Evolutionary conservation across 2,329 filamentous ascomycete species (phyloP), one percentile per base, ranked within the genome.

Genomic region (Hymenoscyphus linearis): DNA sequence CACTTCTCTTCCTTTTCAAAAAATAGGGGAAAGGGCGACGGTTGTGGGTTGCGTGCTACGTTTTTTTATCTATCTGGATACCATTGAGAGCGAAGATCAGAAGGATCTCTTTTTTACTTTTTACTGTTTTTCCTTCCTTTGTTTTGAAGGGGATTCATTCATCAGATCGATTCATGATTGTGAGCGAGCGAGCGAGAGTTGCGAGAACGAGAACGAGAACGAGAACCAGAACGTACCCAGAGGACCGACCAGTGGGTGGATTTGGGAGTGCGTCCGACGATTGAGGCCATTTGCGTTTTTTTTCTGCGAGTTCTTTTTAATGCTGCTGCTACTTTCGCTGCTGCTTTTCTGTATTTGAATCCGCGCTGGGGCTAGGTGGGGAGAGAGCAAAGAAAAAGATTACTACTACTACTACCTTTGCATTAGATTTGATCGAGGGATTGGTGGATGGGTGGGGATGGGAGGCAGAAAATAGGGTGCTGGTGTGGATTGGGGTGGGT

Each of bases 21-120:
- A n/a, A n/a, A n/a, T n/a, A n/a, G n/a, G 26, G 25, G 52, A 27
- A 27, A 14, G 16, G 27, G 26, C n/a, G 27, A n/a, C 14, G 18
- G 37, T 16, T 27, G 57, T 34, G n/a, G 22, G 22, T 44, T 16
- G 22, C 7, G 2, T 44, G 37, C 22, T 44, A n/a, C 12, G 14
- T 53, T 22, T 35, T 36, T 59, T 55, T 34, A 36, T 59, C n/a
- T 50, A 59, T 53, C 57, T 53, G 57, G 57, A 59, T 59, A 59
- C 57, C 57, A 58, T 44, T 27, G 34, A 37, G 53, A 37, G 31
- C 53, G 34, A 35, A 37, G 22, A 55, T 55, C 52, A 54, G 52
- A 54, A 54, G 52, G 52, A n/a, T 50, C 22, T 50, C 44, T 50
- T 22, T 4, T 40, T n/a, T 40, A n/a, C 22, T 50, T 50, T 22